These are phyloP conservation scores for Theileria annulata DNA, from an alignment of 169 alveolate species.

Conservation along the genomic window DNA sequence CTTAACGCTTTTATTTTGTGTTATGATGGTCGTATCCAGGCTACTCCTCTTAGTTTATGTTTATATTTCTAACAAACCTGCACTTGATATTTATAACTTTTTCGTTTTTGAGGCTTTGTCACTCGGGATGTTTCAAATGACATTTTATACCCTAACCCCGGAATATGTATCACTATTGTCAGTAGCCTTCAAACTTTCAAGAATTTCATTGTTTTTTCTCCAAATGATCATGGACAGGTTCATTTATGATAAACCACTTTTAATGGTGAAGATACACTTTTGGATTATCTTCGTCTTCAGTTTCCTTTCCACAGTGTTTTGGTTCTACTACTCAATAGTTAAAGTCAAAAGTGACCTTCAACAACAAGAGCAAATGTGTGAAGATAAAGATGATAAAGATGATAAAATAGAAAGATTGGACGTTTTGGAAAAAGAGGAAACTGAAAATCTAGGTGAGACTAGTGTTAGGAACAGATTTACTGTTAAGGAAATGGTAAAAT, in stretches of 20 bases:
- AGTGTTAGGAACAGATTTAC: neutral
- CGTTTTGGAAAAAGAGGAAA: neutral
- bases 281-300: neutral
- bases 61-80: conserved; percentile 9
- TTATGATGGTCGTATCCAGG: conserved; percentile 10
- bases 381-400: neutral
- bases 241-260: conserved; percentile 11
- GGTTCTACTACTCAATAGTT: conserved; percentile 17
- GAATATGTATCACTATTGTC: conserved; percentile 33
- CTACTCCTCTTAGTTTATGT: conserved; percentile 2
- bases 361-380: neutral
- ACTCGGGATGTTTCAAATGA: conserved; percentile 30
- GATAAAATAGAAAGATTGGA: too few species aligned
- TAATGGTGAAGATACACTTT: conserved; percentile 17
- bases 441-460: neutral
- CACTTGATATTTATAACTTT: conserved; percentile 1
- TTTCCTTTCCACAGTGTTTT: neutral
- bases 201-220: conserved; percentile 8
- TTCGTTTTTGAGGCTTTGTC: conserved; percentile 23
- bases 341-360: neutral
- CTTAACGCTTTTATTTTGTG: neutral
- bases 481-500: neutral
- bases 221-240: conserved; percentile 45
- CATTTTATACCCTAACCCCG: conserved; percentile 42
- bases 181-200: conserved; percentile 17